These are phyloP conservation scores for Citrus reticulata DNA, from an alignment of 345 rosid genomes.

Conservation along the genomic window DNA sequence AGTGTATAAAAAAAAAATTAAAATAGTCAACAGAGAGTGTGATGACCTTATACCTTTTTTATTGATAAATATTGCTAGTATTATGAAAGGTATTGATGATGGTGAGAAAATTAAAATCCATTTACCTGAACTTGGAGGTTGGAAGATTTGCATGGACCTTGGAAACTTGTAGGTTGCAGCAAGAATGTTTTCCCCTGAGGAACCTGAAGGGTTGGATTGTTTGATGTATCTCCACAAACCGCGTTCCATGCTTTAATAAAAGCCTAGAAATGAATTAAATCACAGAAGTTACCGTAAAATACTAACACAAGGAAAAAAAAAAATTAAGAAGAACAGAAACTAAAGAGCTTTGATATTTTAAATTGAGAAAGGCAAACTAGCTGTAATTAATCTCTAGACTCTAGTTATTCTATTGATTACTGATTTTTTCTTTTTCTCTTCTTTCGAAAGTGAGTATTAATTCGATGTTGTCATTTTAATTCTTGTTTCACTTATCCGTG, in stretches of 20 bases:
- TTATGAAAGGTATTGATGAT: not conserved
- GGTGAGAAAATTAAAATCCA: not conserved
- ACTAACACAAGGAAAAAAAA: not conserved
- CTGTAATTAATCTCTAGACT: too few species aligned
- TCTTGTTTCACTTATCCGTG: too few species aligned
- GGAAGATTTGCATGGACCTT: constrained; percentile 3
- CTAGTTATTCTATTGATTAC: too few species aligned
- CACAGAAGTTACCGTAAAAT: not conserved
- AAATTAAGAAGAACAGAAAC: too few species aligned
- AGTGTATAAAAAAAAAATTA: too few species aligned
- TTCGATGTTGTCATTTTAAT: too few species aligned
- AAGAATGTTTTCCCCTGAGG: not conserved
- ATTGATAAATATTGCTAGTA: not conserved
- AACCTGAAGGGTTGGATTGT: not conserved
- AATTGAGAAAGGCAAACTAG: too few species aligned
- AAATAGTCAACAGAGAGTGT: too few species aligned
- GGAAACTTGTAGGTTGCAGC: not conserved
- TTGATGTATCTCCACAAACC: not conserved
- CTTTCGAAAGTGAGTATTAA: too few species aligned
- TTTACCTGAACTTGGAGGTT: constrained; percentile 5
- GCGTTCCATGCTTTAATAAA: not conserved
- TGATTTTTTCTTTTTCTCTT: too few species aligned
- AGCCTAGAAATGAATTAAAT: not conserved
- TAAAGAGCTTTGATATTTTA: too few species aligned
- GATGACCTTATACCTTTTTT: not conserved